Percentiles rank a stretch among this genome's conserved stretches.
Conservation (phyloP, 2,329 filamentous ascomycete species). For the Neopestalotiopsis sp. region DNA sequence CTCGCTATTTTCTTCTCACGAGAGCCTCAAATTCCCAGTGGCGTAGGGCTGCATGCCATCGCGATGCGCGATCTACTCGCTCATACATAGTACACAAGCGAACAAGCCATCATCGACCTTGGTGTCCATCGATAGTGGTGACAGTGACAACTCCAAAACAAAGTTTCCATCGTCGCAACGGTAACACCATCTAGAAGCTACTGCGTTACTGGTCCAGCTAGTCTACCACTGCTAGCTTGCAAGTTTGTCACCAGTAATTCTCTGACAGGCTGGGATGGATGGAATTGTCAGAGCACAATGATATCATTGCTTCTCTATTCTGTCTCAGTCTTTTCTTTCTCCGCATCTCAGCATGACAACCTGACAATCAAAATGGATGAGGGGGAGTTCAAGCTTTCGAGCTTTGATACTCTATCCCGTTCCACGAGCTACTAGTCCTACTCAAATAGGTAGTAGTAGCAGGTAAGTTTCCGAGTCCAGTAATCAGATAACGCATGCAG, state of each 20-base stretch:
- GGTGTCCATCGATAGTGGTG: neutral
- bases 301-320: constrained; percentile 2
- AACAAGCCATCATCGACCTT: neutral
- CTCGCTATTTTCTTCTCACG: neutral
- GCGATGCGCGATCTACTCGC: neutral
- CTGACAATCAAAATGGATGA: neutral
- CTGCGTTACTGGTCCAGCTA: constrained; percentile 4
- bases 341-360: neutral
- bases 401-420: neutral
- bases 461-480: neutral
- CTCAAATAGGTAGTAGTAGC: neutral
- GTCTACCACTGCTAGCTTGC: neutral
- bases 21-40: neutral
- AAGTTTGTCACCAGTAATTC: neutral
- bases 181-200: constrained; percentile 3
- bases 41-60: neutral
- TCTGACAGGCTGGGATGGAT: constrained; percentile 12
- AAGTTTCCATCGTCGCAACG: neutral
- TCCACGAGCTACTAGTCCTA: neutral
- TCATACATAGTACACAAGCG: neutral
- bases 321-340: neutral
- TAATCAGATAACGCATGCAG: constrained; percentile 4
- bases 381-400: neutral
- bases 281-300: neutral
- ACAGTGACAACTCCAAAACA: neutral